A percentile compares a stretch with the other conserved stretches of the same genome.
phyloP scores from a whole-genome alignment of 495 filamentous ascomycete genomes.

The Penicillium antarcticum region DNA sequence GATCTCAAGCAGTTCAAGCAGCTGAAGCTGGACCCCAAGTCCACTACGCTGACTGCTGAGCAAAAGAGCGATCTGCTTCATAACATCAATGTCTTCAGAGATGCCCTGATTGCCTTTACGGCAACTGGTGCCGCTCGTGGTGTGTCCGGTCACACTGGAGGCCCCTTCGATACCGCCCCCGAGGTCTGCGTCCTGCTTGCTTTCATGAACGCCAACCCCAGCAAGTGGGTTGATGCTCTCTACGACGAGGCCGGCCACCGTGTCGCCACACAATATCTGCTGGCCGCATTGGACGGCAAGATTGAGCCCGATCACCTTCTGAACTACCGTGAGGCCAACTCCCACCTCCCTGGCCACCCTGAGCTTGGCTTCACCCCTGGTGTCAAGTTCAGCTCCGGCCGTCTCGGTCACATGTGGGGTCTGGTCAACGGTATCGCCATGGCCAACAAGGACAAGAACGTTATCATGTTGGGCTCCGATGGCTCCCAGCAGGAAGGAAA shows the following conservation, averaged over 20 bases:
- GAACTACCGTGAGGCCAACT: slow-evolving; percentile 39
- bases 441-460: slow-evolving; percentile 34
- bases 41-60: slow-evolving; percentile 24
- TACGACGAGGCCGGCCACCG: slow-evolving; percentile 41
- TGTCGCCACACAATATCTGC: slow-evolving; percentile 38
- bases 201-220: slow-evolving; percentile 33
- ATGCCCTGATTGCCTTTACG: slow-evolving; percentile 40
- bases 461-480: slow-evolving; percentile 36
- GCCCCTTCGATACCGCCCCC: slow-evolving; percentile 41
- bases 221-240: slow-evolving; percentile 28
- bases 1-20: slow-evolving; percentile 39
- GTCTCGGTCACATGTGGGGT: slow-evolving; percentile 41
- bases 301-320: slow-evolving; percentile 35
- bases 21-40: slow-evolving; percentile 33
- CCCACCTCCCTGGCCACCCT: slow-evolving; percentile 39
- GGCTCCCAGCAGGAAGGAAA: slow-evolving; percentile 44
- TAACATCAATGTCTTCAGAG: slow-evolving; percentile 40
- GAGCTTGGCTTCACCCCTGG: slow-evolving; percentile 39
- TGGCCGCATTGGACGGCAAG: slow-evolving; percentile 35
- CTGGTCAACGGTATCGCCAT: slow-evolving; percentile 40
- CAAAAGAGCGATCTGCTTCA: slow-evolving; percentile 34
- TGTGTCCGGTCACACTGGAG: slow-evolving; percentile 37
- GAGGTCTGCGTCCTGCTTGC: slow-evolving; percentile 39
- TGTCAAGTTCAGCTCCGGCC: slow-evolving; percentile 39
- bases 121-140: slow-evolving; percentile 37